Conservation (phyloP, 78 protist genomes). For the Dictyostelium brefeldianum region DNA sequence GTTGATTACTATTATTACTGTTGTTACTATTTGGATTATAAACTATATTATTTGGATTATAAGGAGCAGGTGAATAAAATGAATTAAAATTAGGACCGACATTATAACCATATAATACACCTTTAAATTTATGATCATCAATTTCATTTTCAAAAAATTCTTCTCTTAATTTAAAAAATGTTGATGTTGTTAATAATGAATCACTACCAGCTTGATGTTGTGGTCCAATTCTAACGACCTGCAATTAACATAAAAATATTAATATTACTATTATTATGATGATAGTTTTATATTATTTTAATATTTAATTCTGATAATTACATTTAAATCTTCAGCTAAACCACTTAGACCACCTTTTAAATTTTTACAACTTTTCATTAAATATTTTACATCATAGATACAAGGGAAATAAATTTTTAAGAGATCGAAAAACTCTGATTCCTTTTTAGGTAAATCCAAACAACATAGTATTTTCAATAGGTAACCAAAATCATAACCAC, state of each 20-base stretch:
- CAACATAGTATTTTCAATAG: conserved; percentile 88
- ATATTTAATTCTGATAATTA: neutral
- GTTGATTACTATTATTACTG: too few species aligned
- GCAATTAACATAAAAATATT: neutral
- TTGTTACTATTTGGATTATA: neutral
- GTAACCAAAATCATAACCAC: conserved; percentile 87
- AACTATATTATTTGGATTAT: too few species aligned
- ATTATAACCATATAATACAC: conserved; percentile 84
- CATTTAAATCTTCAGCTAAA: conserved; percentile 96
- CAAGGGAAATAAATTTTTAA: conserved; percentile 92
- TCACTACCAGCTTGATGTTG: conserved; percentile 99
- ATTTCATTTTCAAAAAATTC: conserved; percentile 92
- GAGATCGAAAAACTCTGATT: conserved; percentile 92
- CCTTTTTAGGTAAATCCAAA: conserved; percentile 92
- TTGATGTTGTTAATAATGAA: conserved; percentile 91
- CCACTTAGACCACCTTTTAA: conserved; percentile 96
- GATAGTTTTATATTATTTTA: neutral
- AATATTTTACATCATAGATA: conserved; percentile 96
- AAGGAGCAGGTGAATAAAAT: neutral
- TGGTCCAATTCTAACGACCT: conserved; percentile 95
- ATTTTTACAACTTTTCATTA: conserved; percentile 89
- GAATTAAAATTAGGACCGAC: neutral
- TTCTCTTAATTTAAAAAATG: conserved; percentile 94
- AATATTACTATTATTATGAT: neutral
- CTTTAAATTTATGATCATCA: conserved; percentile 90